Evolutionary conservation across 2,329 filamentous ascomycete genomes (phyloP).

Genomic region (Paecilomyces sp.): DNA sequence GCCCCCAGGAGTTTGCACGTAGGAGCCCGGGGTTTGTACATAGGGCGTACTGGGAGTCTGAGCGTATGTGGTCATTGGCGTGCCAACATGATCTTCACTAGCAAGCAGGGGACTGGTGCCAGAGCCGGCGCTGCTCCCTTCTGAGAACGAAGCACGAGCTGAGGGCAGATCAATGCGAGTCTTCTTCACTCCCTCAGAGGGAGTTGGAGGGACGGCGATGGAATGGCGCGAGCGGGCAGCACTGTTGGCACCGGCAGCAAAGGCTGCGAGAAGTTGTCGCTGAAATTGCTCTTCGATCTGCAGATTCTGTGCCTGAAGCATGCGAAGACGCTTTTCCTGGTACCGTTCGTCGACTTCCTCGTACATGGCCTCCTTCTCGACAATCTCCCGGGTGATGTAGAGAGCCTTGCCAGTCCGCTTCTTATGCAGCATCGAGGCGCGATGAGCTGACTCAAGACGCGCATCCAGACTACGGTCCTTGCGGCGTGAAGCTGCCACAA

Average conservation of each 20-base stretch:
- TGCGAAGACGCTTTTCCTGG: conserved; percentile 31
- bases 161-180: conserved; percentile 29
- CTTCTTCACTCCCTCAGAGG: conserved; percentile 23
- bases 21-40: conserved; percentile 13
- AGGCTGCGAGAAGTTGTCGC: conserved; percentile 28
- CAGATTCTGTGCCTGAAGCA: conserved; percentile 30
- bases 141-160: conserved; percentile 19
- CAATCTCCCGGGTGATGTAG: conserved; percentile 77
- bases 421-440: conserved; percentile 88
- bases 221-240: conserved; percentile 1
- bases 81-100: conserved; percentile 16
- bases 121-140: conserved; percentile 14
- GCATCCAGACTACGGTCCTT: conserved; percentile 83
- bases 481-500: conserved; percentile 82
- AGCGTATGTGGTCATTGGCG: conserved; percentile 17
- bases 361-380: conserved; percentile 90
- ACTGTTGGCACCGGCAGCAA: conserved; percentile 17
- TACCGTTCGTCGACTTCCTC: conserved; percentile 83
- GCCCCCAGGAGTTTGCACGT: conserved; percentile 11
- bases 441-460: conserved; percentile 74
- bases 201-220: conserved; percentile 16
- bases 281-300: conserved; percentile 31
- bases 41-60: conserved; percentile 14
- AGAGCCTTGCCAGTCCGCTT: conserved; percentile 75
- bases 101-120: conserved; percentile 20